Base-by-base conservation (phyloP, 1,284 basidiomycete genomes). In the Megacollybia platyphylla region DNA sequence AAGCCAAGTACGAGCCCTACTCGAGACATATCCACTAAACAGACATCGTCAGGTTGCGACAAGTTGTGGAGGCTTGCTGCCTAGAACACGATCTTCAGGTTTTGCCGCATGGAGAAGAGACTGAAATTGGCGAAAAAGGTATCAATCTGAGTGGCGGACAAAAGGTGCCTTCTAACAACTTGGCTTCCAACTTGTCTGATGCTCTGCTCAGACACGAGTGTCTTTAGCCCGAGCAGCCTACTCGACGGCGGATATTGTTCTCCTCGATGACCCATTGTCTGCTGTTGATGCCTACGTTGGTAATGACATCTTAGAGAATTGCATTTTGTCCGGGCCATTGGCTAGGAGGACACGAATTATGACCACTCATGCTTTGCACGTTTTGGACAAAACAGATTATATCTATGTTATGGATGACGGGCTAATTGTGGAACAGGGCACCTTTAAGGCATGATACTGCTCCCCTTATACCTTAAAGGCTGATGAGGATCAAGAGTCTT, bases 121-220 rank as follows among this genome's bases (percentile, higher is more conserved):
- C 77, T 5, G 76, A 82, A 54, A 76, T 85, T 24, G 81, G 81
- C 13, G 81, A 83, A 55, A 70, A 76, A 47, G 80, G 80, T 9
- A 65, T 74, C 39, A 76, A 65, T 39, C 38, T 54, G 27, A 54
- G 50, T 41, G 49, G 47, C 36, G 13, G 5, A 40, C 35, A 5
- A 40, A 31, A 26, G 39, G n/a, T 10, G 17, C 29, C 13, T 10
- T 34, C 10, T 13, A 32, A 39, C n/a, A 8, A 7, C 29, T 18
- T 18, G 17, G 31, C 31, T 39, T 11, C 31, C 15, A 15, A 34
- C 10, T 34, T 4, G 4, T 34, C 31, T 11, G 15, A 34, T 11
- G 6, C 31, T 11, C 24, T 10, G 3, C 11, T 28, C 26, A 77
- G 57, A 80, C 80, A 15, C 70, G 81, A 7, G 70, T 84, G 9